Base-by-base conservation (phyloP, 768 basidiomycete species). In the Tricholoma furcatifolium region DNA sequence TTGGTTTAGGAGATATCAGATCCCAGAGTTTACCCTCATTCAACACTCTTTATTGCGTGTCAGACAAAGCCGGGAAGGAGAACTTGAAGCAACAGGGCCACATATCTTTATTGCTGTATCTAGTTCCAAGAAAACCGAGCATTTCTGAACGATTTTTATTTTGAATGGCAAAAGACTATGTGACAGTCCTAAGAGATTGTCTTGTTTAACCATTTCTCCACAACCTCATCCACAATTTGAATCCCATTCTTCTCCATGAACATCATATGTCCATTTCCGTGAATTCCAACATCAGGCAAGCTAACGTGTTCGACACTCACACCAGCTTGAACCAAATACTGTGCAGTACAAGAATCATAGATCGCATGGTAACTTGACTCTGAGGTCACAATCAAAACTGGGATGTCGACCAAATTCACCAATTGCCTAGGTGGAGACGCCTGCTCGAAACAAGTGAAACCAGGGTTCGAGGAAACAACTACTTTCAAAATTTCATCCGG, bases 181-280 rank as follows among this genome's bases (percentile, higher is more conserved):
- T 9, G 34, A 14, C 4, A 38, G 36, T 38, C 36, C 5, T 38
- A 18, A 14, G 18, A 38, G 12, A 62, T 23, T n/a, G 44, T 56
- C 7, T 51, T 46, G 31, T 53, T 55, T 31, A 76, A 62, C 79
- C 78, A 79, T 46, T 62, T 64, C 40, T 71, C 61, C 20, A 78
- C 65, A 4, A 79, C 74, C 27, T 64, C 38, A 5, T 67, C 71
- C 11, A 64, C 77, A 34, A 82, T 77, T 43, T 71, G 67, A 34
- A 74, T 51, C 9, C 65, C 71, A 58, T 82, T 81, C 52, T 68
- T 73, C 50, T 82, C 80, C 75, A 82, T 77, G 55, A 81, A 80
- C 66, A 82, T 73, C 74, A 82, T 74, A 63, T 82, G 80, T 1
- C 76, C 80, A 56, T 82, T 82, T 39, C 80, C 80, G 47, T 64